Evolutionary conservation across 73 alveolate genomes (phyloP), one percentile per base, ranked within the genome.

Genomic region (Uronychia binucleata): DNA sequence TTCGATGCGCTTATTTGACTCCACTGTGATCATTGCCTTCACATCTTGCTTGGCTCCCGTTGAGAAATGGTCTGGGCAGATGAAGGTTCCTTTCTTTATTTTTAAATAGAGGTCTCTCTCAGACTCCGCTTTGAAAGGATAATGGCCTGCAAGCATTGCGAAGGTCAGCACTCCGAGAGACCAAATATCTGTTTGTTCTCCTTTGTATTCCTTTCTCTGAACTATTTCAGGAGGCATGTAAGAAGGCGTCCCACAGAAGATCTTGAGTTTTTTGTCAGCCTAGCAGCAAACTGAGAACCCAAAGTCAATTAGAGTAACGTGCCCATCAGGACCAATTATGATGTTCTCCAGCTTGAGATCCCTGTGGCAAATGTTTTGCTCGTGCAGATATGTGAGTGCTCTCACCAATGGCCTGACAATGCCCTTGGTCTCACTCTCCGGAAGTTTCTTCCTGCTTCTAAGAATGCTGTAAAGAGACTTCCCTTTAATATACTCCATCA

Each of bases 161-260:
- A 81, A 96, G 75, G 96, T 87, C 29, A 97, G 85, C 1, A 97
- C 96, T 0, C 99, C 99, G 33, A 97, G 86, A 75, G 99, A 95
- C 99, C 99, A 97, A 1, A 97, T 86, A 85, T 97, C 99, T 60
- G 97, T 89, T 30, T 94, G 90, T 31, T 90, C 85, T 0, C 98
- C 97, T 77, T 84, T 83, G 89, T 97, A 93, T 87, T 97, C 97
- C 84, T 91, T 91, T 88, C 90, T 95, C 83, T 88, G 78, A 0
- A 94, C 94, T 32, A 97, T 95, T 90, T 97, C 99, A 1, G 99
- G 99, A 19, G 99, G 91, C 99, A 97, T 97, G 85, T 97, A 97
- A 28, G 96, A 85, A 1, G 98, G 98, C 0, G 99, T 97, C 34
- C 99, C 99, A 90, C 99, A 97, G 88, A 95, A 96, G 28, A 96